Percentiles rank a stretch among this genome's conserved stretches.
Evolutionary conservation across 106 monocot species (phyloP).

Genomic region (Dendrobium officinale): DNA sequence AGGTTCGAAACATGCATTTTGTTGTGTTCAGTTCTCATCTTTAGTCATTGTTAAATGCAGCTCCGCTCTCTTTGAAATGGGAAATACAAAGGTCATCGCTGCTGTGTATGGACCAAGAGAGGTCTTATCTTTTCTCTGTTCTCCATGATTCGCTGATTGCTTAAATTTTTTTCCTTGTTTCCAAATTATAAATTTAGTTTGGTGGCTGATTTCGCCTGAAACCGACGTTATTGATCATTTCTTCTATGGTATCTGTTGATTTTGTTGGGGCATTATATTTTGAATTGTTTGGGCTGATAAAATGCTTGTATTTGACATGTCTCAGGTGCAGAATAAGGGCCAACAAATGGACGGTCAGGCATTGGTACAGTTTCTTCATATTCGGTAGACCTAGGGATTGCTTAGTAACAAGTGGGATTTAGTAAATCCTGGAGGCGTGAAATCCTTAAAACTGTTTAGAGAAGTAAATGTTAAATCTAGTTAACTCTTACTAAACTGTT

Average conservation of each 20-base stretch:
- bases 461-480: no score
- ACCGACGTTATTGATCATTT: neutral
- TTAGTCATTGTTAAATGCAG: conserved; percentile 25
- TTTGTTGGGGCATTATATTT: neutral
- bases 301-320: neutral
- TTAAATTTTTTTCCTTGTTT: neutral
- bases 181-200: neutral
- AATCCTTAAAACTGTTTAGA: no score
- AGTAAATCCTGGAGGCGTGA: no score
- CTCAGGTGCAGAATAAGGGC: conserved; percentile 79
- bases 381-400: neutral
- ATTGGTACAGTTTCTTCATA: conserved; percentile 33
- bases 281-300: neutral
- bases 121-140: conserved; percentile 25
- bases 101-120: conserved; percentile 91
- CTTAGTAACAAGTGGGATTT: no score
- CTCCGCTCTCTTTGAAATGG: conserved; percentile 91
- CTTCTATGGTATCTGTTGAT: neutral
- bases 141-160: neutral
- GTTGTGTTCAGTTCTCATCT: neutral
- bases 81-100: conserved; percentile 95
- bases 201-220: neutral
- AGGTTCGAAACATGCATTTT: neutral
- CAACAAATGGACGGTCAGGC: conserved; percentile 68
- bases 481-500: no score